Conservation (phyloP, 208 protist species). For the Acanthamoeba castellanii region DNA sequence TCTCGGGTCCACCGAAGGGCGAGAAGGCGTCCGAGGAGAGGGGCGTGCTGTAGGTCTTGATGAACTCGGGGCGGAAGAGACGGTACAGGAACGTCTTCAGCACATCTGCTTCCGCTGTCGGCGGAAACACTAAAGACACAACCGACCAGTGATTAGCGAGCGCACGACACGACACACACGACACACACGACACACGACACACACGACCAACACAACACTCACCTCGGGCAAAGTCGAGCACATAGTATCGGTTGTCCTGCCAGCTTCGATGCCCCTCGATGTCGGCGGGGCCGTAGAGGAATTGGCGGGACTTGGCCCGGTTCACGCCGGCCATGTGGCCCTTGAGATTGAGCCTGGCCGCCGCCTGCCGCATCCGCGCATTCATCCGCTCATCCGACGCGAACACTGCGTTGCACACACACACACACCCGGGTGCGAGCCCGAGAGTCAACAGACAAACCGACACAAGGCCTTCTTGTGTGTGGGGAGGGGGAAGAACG, state of each 20-base stretch:
- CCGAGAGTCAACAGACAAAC: too few relatives aligned
- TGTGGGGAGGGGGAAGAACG: background rate
- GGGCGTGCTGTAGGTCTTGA: slow-evolving; percentile 18
- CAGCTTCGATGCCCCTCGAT: slow-evolving; percentile 7
- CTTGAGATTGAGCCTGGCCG: background rate
- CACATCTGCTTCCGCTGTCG: background rate
- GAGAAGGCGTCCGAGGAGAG: slow-evolving; percentile 37
- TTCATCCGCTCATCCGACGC: background rate
- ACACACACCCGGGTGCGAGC: too few relatives aligned
- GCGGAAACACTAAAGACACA: background rate
- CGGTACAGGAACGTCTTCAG: slow-evolving; percentile 1
- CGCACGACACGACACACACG: too few relatives aligned
- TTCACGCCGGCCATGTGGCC: background rate
- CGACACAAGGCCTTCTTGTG: background rate
- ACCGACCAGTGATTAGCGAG: background rate
- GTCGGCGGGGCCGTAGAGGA: background rate
- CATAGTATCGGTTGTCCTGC: background rate
- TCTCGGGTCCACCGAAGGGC: slow-evolving; percentile 2
- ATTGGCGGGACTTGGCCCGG: background rate
- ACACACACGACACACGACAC: too few relatives aligned
- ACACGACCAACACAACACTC: background rate
- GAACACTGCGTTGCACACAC: background rate
- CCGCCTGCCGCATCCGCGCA: background rate
- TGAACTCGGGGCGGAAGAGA: slow-evolving; percentile 18
- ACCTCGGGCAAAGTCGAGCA: slow-evolving; percentile 20